Base-by-base conservation (phyloP, 1,139 yeast species). In the Geotrichum citri-aurantii region DNA sequence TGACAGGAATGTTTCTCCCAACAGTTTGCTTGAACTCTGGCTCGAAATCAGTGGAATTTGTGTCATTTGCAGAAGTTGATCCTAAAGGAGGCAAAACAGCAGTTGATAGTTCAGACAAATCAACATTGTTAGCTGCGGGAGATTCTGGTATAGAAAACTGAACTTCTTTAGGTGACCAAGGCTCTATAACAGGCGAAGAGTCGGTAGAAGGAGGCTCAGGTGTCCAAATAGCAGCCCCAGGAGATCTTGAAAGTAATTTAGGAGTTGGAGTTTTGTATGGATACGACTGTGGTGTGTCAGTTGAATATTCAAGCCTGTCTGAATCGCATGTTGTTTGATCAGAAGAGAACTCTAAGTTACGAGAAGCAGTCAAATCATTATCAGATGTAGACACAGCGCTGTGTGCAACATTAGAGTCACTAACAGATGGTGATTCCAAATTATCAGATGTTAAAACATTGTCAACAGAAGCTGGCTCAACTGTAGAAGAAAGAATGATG, bases 81-180 rank as follows among this genome's bases (percentile, higher is more conserved):
- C 44, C 44, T 19, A 37, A 37, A 37, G 44, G 19, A 23, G 49
- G 49, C 26, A 23, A 23, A 21, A 26, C 19, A 10, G 17, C 49
- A 3, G 29, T 48, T 27, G 26, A 24, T 37, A 44, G 42, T 10
- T 27, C 10, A n/a, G 44, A 37, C 10, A 37, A n/a, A n/a, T 37
- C 19, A 37, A 10, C 19, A n/a, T 6, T 10, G 11, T 24, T 26
- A n/a, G 12, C 46, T 3, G 14, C 46, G 29, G 56, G 56, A 17
- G 29, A 21, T 5, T 23, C 21, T 12, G 24, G 24, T 3, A 26
- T 26, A 21, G 51, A 21, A 21, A 48, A 31, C 19, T 42, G 55
- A 23, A 14, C 46, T 8, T 49, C 57, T 24, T 47, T 40, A 11
- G 53, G 53, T 12, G 57, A 44, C 57, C 57, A 55, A 11, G 57